These are phyloP conservation scores for Boletus bicolor DNA, from an alignment of 768 basidiomycete species.

Conservation along the genomic window DNA sequence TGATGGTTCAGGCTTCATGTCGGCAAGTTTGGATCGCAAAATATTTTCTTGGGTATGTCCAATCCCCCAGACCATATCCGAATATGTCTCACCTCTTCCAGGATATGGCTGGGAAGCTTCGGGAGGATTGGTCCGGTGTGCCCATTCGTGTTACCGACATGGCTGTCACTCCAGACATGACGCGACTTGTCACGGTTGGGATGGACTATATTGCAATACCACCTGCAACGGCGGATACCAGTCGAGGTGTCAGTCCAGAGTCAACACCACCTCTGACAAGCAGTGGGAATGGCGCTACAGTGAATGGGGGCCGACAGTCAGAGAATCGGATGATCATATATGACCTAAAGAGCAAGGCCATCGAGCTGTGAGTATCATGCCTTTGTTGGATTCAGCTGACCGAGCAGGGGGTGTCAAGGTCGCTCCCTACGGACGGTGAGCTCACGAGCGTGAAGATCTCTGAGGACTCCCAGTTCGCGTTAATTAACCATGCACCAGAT, in stretches of 20 bases:
- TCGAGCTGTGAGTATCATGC: constrained; percentile 57
- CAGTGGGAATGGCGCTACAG: constrained; percentile 32
- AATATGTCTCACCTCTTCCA: constrained; percentile 33
- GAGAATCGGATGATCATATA: constrained; percentile 75
- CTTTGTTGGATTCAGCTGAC: constrained; percentile 8
- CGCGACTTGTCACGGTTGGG: constrained; percentile 82
- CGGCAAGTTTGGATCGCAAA: constrained; percentile 81
- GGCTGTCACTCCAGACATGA: constrained; percentile 80
- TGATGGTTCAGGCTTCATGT: constrained; percentile 86
- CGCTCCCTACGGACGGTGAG: constrained; percentile 69
- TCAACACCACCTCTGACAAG: constrained; percentile 29
- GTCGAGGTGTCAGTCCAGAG: constrained; percentile 36
- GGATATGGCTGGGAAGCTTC: constrained; percentile 72
- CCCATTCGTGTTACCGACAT: constrained; percentile 85
- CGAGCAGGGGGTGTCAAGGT: constrained; percentile 38
- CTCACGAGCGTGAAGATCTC: constrained; percentile 87
- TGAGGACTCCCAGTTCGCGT: constrained; percentile 77
- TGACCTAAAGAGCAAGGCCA: constrained; percentile 64
- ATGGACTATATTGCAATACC: constrained; percentile 44
- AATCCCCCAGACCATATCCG: background rate
- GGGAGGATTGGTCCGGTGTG: constrained; percentile 64
- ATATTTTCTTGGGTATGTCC: constrained; percentile 76
- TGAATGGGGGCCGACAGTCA: constrained; percentile 36
- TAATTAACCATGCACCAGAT: constrained; percentile 86
- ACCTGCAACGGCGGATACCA: constrained; percentile 11